These are phyloP conservation scores for Crepidotus variabilis DNA, from an alignment of 768 basidiomycete genomes.

Conservation along the genomic window DNA sequence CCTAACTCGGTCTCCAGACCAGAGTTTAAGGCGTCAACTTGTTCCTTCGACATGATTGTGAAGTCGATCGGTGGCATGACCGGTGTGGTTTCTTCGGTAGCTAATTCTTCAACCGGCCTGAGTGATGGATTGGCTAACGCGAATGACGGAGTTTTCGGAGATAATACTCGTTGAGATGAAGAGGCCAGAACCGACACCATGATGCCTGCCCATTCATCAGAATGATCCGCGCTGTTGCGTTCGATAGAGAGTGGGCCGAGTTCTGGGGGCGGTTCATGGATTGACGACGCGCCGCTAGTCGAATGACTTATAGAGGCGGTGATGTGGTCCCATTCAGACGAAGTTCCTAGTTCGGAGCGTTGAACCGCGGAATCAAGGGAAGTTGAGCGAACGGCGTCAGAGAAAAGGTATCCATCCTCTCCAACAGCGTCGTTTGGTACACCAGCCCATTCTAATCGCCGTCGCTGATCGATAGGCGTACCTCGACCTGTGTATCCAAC, in stretches of 20 bases:
- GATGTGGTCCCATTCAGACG: slow-evolving; percentile 36
- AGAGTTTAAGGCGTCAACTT: slow-evolving; percentile 30
- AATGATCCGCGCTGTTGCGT: slow-evolving; percentile 26
- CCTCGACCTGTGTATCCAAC: slow-evolving; percentile 43
- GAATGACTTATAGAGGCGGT: slow-evolving; percentile 18
- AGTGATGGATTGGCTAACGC: no score
- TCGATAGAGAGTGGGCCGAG: slow-evolving; percentile 31
- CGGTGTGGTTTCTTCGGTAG: slow-evolving; percentile 5
- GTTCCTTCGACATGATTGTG: slow-evolving; percentile 29
- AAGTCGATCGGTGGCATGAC: slow-evolving; percentile 8
- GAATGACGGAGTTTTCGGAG: slow-evolving; percentile 1
- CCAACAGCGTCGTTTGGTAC: slow-evolving; percentile 31
- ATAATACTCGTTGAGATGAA: slow-evolving; percentile 14
- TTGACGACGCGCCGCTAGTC: slow-evolving; percentile 6
- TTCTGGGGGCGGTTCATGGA: slow-evolving; percentile 24
- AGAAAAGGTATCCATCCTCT: slow-evolving; percentile 44
- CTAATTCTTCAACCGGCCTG: not conserved
- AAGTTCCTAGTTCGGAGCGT: not conserved
- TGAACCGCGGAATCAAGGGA: slow-evolving; percentile 34
- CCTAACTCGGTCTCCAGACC: slow-evolving; percentile 35
- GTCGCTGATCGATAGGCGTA: slow-evolving; percentile 42
- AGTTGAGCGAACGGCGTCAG: slow-evolving; percentile 31
- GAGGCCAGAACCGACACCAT: slow-evolving; percentile 34
- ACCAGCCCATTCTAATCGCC: slow-evolving; percentile 43
- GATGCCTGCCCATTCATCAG: slow-evolving; percentile 39